Evolutionary conservation across 192 early-diverging fungal species (phyloP), one percentile per base, ranked within the genome.

Genomic region (Dimargaris xerosporica): DNA sequence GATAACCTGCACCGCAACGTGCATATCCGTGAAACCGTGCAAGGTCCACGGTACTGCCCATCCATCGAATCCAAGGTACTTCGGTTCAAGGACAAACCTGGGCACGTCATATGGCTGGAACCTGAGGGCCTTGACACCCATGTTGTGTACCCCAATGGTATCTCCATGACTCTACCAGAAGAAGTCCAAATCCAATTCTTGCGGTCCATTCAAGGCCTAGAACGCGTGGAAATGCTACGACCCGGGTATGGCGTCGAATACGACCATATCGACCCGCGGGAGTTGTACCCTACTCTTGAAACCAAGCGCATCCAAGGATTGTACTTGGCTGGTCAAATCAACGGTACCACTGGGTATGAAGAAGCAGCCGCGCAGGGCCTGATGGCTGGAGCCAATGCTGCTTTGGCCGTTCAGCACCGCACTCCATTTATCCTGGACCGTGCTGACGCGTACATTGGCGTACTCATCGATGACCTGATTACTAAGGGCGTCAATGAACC

Each of bases 181-280:
- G 80, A 86, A 46, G 78, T 83, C 44, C 88, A 91, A 61, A 62
- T 78, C 28, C 71, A 78, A 45, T 78, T 91, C 59, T 67, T 91
- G 62, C 75, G 83, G 46, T 81, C 78, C 44, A 87, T 91, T 42
- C 78, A 75, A 7, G 88, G 88, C 5, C 73, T 91, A 17, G 86
- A 88, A 66, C 82, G 82, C 58, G 88, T 88, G 1, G 67, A 62
- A 12, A 88, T 91, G 79, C 66, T 84, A 26, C 76, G 79, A 45
- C 83, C 85, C 16, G 85, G 81, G 21, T 91, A 91, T 63, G 88
- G 88, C 31, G 88, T 91, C n/a, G 86, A 91, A 64, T 91, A 91
- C 66, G 88, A 91, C 55, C 82, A 91, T 62, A 72, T 91, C 11
- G 88, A 91, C 66, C 88, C 88, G 10, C 83, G 88, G 31, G 88